These are phyloP conservation scores for Euphorbia celastroides DNA, from an alignment of 441 rosid species.

Conservation along the genomic window DNA sequence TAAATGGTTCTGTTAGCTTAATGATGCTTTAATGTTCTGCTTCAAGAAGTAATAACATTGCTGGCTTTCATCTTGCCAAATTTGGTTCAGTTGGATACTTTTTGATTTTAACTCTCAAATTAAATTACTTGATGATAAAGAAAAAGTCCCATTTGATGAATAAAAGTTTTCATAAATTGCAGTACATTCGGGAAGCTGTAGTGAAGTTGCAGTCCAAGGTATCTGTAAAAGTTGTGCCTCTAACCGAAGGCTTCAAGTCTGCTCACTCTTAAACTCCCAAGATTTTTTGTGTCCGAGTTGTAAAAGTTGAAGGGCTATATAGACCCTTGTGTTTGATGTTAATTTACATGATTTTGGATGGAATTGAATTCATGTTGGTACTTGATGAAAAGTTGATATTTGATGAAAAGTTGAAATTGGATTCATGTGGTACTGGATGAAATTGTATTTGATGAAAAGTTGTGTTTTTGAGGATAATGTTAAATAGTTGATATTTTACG, in stretches of 20 bases:
- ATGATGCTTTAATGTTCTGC: too few species aligned
- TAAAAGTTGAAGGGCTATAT: too few species aligned
- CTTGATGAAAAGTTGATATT: too few species aligned
- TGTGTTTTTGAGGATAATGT: too few species aligned
- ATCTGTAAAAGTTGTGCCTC: slow-evolving; percentile 74
- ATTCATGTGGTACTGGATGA: too few species aligned
- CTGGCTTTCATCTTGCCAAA: not conserved
- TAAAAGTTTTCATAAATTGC: slow-evolving; percentile 21
- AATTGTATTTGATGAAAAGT: too few species aligned
- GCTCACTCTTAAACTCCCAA: slow-evolving; percentile 29
- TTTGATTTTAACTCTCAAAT: not conserved
- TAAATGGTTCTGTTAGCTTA: too few species aligned
- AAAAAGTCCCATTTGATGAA: not conserved
- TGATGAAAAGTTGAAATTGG: too few species aligned
- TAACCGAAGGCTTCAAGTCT: slow-evolving; percentile 89
- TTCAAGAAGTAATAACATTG: not conserved
- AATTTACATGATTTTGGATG: too few species aligned
- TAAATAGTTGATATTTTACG: too few species aligned
- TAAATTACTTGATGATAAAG: not conserved
- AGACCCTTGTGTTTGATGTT: too few species aligned
- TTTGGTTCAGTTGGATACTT: not conserved
- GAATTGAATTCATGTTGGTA: too few species aligned
- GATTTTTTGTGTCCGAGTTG: not conserved
- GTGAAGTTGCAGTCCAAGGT: slow-evolving; percentile 72
- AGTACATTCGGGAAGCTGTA: slow-evolving; percentile 78